phyloP scores from a whole-genome alignment of 2,329 filamentous ascomycete species.

The Fusarium mangiferae region DNA sequence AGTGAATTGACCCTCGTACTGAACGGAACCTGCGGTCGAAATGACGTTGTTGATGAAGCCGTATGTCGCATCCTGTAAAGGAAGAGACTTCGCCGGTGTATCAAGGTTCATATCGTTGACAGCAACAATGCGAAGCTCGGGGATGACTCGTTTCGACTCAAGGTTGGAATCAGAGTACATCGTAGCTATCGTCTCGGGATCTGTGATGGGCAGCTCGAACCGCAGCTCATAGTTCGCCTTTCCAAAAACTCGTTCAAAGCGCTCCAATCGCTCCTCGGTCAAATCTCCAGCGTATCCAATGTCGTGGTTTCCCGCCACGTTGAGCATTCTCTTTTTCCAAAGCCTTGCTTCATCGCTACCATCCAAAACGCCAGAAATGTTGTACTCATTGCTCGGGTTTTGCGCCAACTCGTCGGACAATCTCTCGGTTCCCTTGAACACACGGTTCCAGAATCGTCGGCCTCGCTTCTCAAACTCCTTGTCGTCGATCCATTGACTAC shows the following conservation, averaged over 20 bases:
- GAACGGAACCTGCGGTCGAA: slow-evolving; percentile 68
- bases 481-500: slow-evolving; percentile 93
- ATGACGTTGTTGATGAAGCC: slow-evolving; percentile 78
- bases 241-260: slow-evolving; percentile 89
- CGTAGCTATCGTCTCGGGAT: slow-evolving; percentile 52
- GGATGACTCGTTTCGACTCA: slow-evolving; percentile 60
- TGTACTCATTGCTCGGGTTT: slow-evolving; percentile 61
- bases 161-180: slow-evolving; percentile 57
- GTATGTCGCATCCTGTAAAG: slow-evolving; percentile 81
- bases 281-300: slow-evolving; percentile 96
- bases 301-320: slow-evolving; percentile 94
- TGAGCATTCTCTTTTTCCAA: slow-evolving; percentile 85
- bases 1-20: slow-evolving; percentile 75
- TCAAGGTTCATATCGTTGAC: slow-evolving; percentile 96
- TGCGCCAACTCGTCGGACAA: slow-evolving; percentile 67
- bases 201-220: slow-evolving; percentile 68
- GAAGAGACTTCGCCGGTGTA: slow-evolving; percentile 74
- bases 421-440: slow-evolving; percentile 75
- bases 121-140: slow-evolving; percentile 83
- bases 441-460: slow-evolving; percentile 80
- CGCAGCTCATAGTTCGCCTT: slow-evolving; percentile 90
- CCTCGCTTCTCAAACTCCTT: slow-evolving; percentile 82
- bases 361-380: slow-evolving; percentile 61
- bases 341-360: slow-evolving; percentile 55
- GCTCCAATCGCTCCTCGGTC: slow-evolving; percentile 75